phyloP scores from a whole-genome alignment of 2,329 filamentous ascomycete species.

The Neurospora sp. region DNA sequence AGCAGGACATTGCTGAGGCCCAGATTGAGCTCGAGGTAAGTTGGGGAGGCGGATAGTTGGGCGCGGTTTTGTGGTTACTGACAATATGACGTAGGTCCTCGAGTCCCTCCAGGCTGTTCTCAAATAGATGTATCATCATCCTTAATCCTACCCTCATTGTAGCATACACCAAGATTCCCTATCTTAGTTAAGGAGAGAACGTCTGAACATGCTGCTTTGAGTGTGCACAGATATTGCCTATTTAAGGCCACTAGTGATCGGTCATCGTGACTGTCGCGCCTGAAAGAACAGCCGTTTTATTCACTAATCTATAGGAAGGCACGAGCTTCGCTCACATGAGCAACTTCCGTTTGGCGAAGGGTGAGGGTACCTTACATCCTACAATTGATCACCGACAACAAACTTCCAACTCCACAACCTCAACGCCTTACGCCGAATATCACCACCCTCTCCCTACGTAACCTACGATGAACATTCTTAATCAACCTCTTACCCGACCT shows the following conservation, averaged over 20 bases:
- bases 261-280: slow-evolving; percentile 4
- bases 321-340: background rate
- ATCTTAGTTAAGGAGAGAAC: slow-evolving; percentile 15
- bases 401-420: background rate
- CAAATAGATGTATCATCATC: slow-evolving; percentile 54
- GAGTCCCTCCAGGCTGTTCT: slow-evolving; percentile 73
- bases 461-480: background rate
- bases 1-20: slow-evolving; percentile 96
- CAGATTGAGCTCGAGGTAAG: slow-evolving; percentile 97
- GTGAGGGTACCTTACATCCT: background rate
- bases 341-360: background rate
- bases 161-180: slow-evolving; percentile 21
- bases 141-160: slow-evolving; percentile 25
- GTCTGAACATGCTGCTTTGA: slow-evolving; percentile 9
- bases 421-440: background rate
- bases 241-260: background rate
- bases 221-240: background rate
- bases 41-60: background rate
- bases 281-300: background rate
- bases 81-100: slow-evolving; percentile 51
- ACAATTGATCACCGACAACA: background rate
- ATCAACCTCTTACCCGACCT: background rate
- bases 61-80: slow-evolving; percentile 21
- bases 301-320: background rate
- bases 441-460: background rate